Base-by-base conservation (phyloP, 2,329 filamentous ascomycete genomes). In the Exophiala xenobiotica region DNA sequence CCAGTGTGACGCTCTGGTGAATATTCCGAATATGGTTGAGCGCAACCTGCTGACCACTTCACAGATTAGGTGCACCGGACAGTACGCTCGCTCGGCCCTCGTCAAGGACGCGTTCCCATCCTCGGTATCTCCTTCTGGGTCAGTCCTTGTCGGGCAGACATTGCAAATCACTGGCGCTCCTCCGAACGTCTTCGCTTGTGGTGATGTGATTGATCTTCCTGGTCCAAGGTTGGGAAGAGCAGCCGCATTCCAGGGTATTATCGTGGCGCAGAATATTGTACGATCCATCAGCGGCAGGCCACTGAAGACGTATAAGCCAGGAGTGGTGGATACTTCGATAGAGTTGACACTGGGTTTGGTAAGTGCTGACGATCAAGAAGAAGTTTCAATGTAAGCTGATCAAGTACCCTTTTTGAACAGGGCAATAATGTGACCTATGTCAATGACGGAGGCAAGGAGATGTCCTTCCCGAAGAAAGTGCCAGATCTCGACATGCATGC, bases 1-100 rank as follows among this genome's bases (percentile, higher is more conserved):
- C 4, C 19, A 51, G 22, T 57, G 46, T 24, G 57, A 59, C 33
- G 11, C 40, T 11, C 19, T 59, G 48, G 57, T 59, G 40, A 56
- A 53, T 23, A 39, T 19, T 16, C 18, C 12, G n/a, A 14, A 31
- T 9, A n/a, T 11, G 4, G 18, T 22, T 8, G 37, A n/a, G n/a
- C n/a, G n/a, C n/a, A n/a, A n/a, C n/a, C n/a, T n/a, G 9, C 27
- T 39, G 27, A 29, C 33, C 11, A 20, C 22, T 33, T 18, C 31
- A 35, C 52, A 82, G 78, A 74, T 85, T 46, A 76, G 78, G 46
- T 84, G 81, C 53, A 79, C 76, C 0, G 82, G 83, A 1, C 82
- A 85, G 61, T 73, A 67, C 16, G 81, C 83, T 0, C 74, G 77
- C n/a, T 81, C 80, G 0, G 63, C 67, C 0, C 61, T 85, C 9